These are phyloP conservation scores for Lathyrus sativus DNA, from an alignment of 306 rosid species.

Conservation along the genomic window DNA sequence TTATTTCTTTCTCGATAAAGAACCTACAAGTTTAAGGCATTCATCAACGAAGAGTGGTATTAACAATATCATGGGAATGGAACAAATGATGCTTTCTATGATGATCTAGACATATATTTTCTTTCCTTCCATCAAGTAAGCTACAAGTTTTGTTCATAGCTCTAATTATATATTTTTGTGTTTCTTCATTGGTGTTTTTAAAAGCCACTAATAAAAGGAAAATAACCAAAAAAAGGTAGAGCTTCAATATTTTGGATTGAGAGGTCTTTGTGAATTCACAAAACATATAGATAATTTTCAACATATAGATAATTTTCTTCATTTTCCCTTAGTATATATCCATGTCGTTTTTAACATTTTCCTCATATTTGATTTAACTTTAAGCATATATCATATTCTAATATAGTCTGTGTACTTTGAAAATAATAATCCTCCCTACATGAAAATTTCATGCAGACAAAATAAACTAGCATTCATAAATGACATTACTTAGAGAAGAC, in stretches of 20 bases:
- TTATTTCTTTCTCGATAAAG: too few relatives aligned
- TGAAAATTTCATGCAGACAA: neutral
- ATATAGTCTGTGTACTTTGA: neutral
- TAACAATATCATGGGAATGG: conserved; percentile 99
- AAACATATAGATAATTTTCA: neutral
- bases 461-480: conserved; percentile 7
- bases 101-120: conserved; percentile 84
- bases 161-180: neutral
- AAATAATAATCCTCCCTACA: neutral
- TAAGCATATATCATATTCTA: neutral
- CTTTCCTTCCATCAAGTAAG: conserved; percentile 96
- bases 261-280: conserved; percentile 1
- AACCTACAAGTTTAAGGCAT: too few relatives aligned
- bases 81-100: conserved; percentile 88
- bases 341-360: neutral
- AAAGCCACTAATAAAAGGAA: conserved; percentile 18
- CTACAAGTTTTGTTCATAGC: conserved; percentile 27
- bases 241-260: neutral
- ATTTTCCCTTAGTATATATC: neutral
- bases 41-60: too few relatives aligned
- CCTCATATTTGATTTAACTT: neutral
- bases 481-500: conserved; percentile 10
- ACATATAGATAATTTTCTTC: neutral
- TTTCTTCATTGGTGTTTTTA: conserved; percentile 28
- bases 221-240: neutral